A percentile compares a stretch with the other conserved stretches of the same genome.
phyloP scores from a whole-genome alignment of 2,329 filamentous ascomycete genomes.

The Phialophora macrospora region DNA sequence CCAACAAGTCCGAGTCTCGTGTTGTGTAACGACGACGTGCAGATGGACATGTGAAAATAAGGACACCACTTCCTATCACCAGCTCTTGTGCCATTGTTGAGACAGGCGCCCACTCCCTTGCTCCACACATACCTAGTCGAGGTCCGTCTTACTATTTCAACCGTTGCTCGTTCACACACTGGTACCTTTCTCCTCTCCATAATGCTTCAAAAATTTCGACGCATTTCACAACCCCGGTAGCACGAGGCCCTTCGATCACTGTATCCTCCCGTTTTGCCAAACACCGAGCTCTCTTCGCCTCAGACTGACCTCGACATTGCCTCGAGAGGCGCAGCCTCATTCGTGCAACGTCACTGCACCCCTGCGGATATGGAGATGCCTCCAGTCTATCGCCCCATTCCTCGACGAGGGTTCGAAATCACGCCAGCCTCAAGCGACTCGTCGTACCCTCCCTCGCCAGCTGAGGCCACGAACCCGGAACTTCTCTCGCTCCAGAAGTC shows the following conservation, averaged over 20 bases:
- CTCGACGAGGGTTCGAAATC: conserved; percentile 72
- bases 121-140: conserved; percentile 4
- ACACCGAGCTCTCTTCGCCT: not conserved
- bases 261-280: not conserved
- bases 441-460: conserved; percentile 49
- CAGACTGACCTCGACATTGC: not conserved
- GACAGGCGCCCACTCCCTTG: not conserved
- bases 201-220: conserved; percentile 11
- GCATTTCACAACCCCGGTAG: conserved; percentile 1
- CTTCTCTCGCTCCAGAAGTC: conserved; percentile 41
- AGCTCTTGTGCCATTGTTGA: conserved; percentile 6
- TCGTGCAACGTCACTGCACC: not conserved
- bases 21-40: conserved; percentile 13
- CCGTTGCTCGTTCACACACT: not conserved
- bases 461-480: conserved; percentile 45
- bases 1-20: conserved; percentile 2
- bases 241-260: conserved; percentile 1
- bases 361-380: conserved; percentile 38
- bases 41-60: conserved; percentile 21
- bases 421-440: conserved; percentile 54
- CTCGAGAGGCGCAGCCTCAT: not conserved
- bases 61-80: conserved; percentile 4
- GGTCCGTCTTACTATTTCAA: not conserved
- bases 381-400: conserved; percentile 68
- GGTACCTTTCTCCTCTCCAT: not conserved